Base-by-base conservation (phyloP, 2,329 filamentous ascomycete species). In the Microsporum canis region DNA sequence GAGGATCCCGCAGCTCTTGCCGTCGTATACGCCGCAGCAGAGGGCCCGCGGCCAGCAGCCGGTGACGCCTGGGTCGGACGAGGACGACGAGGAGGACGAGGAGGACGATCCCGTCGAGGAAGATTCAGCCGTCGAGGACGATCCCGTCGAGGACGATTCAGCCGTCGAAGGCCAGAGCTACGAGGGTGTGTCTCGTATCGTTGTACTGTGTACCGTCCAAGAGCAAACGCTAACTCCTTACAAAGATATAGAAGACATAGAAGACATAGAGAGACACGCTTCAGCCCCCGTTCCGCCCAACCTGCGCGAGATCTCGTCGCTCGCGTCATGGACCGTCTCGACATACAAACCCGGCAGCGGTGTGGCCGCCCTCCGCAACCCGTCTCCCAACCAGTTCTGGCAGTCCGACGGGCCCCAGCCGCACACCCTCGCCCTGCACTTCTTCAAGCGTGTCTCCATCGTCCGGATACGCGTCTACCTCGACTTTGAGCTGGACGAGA, bases 401-500 rank as follows among this genome's bases (percentile, higher is more conserved):
- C 84, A 86, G 71, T 85, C 83, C 8, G 84, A 86, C 68, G 84
- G 84, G 2, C 84, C 84, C 0, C 84, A 86, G 64, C 84, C 84
- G 1, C 84, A 86, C 67, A 80, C 80, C 6, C 75, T 86, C 10
- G 85, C 81, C 61, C 78, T 86, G 2, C 84, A 86, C 78, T 78
- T 88, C 81, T 69, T 82, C 70, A 76, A 84, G 74, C 66, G 81
- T 64, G 69, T 81, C 66, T 67, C 79, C 61, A 65, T 84, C 71
- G 66, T 82, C 65, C 70, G 79, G 66, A 68, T 83, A 72, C 63
- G 79, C 67, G 65, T 81, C 57, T 75, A 88, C 67, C 85, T 99
- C 51, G 91, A 99, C 76, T 96, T 95, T 73, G 86, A 87, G 64
- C 84, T 89, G 60, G 94, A 99, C 73, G 94, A 99, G 75, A 94